phyloP scores from a whole-genome alignment of 2,329 filamentous ascomycete species.

The Fusarium sp. region DNA sequence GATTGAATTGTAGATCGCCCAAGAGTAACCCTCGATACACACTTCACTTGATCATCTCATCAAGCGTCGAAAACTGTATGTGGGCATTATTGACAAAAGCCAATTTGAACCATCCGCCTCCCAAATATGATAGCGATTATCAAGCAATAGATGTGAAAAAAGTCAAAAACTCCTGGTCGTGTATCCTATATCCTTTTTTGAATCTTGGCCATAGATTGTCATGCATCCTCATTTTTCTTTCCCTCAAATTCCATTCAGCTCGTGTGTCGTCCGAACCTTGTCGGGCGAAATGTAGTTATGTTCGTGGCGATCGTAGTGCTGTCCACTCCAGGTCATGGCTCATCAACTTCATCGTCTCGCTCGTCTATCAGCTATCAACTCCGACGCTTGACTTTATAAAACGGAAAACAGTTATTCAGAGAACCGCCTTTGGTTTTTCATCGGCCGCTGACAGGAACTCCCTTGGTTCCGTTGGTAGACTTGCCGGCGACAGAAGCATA shows the following conservation, averaged over 20 bases:
- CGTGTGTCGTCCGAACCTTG: slow-evolving; percentile 27
- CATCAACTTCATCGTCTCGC: slow-evolving; percentile 35
- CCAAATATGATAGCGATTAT: slow-evolving; percentile 31
- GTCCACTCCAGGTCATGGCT: slow-evolving; percentile 38
- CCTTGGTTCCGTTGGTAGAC: slow-evolving; percentile 48
- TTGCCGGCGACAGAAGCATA: slow-evolving; percentile 56
- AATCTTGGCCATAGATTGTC: slow-evolving; percentile 43
- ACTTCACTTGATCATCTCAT: slow-evolving; percentile 2
- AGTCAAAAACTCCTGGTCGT: slow-evolving; percentile 48
- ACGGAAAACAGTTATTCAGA: slow-evolving; percentile 27
- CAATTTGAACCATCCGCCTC: slow-evolving; percentile 27
- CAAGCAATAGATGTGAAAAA: slow-evolving; percentile 33
- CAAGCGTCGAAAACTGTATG: slow-evolving; percentile 11
- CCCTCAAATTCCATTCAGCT: slow-evolving; percentile 29
- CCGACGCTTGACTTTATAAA: slow-evolving; percentile 27
- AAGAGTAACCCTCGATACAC: not conserved
- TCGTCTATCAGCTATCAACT: slow-evolving; percentile 39
- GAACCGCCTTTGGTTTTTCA: slow-evolving; percentile 38
- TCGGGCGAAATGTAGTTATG: slow-evolving; percentile 18
- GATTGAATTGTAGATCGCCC: not conserved
- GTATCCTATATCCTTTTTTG: slow-evolving; percentile 50
- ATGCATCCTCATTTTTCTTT: slow-evolving; percentile 43
- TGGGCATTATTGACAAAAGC: slow-evolving; percentile 28
- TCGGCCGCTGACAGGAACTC: slow-evolving; percentile 50
- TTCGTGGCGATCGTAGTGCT: slow-evolving; percentile 33